phyloP scores from a whole-genome alignment of 441 rosid genomes.

The Melastoma candidum region DNA sequence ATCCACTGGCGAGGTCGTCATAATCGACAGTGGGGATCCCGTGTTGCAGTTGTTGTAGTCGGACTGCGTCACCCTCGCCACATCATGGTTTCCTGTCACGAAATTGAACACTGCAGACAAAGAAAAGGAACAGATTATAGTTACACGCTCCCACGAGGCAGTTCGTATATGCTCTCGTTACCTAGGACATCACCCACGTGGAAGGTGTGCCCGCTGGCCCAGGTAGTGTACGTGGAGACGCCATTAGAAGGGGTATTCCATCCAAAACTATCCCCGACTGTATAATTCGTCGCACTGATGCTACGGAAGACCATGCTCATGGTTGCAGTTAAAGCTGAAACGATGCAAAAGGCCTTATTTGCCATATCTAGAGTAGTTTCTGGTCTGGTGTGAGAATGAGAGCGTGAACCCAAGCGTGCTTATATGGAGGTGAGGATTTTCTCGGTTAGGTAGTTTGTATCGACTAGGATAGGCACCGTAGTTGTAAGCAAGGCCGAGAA shows the following conservation, averaged over 20 bases:
- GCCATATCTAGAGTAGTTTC: conserved; percentile 8
- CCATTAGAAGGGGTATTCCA: conserved; percentile 16
- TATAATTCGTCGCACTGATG: conserved; percentile 10
- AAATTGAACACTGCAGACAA: conserved; percentile 15
- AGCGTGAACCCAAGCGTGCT: no score
- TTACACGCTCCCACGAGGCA: not conserved
- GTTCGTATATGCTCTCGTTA: not conserved
- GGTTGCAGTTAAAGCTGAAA: conserved; percentile 1
- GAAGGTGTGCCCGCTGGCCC: conserved; percentile 28
- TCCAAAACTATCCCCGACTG: conserved; percentile 23
- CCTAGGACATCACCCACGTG: conserved; percentile 23
- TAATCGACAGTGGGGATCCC: not conserved
- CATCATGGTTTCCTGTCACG: conserved; percentile 7
- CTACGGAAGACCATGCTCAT: conserved; percentile 3
- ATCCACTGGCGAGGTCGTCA: conserved; percentile 1
- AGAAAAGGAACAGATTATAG: not conserved
- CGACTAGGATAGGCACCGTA: no score
- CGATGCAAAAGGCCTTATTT: not conserved
- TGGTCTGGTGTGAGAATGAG: not conserved
- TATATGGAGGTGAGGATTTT: no score
- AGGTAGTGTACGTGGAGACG: conserved; percentile 16
- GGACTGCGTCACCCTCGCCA: conserved; percentile 4
- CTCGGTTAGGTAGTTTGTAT: no score
- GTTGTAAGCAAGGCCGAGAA: no score
- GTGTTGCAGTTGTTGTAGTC: conserved; percentile 8